Conservation (phyloP, 139 green algal genomes). For the Diplosphaera chodatii region DNA sequence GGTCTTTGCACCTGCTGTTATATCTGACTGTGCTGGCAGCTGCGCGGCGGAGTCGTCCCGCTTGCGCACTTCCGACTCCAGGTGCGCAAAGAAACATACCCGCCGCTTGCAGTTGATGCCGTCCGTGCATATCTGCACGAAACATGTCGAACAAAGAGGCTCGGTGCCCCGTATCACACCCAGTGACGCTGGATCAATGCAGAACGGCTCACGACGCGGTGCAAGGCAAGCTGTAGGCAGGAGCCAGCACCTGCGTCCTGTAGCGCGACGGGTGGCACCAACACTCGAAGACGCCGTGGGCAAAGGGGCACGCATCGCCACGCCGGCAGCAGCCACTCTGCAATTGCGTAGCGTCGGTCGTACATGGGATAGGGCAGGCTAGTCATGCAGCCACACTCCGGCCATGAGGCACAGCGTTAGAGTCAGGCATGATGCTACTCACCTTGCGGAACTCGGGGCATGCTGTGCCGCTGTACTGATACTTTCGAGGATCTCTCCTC, state of each 20-base stretch:
- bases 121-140: conserved; percentile 87
- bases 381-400: no score
- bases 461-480: conserved; percentile 65
- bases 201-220: no score
- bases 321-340: conserved; percentile 73
- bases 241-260: conserved; percentile 66
- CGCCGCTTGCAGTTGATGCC: conserved; percentile 73
- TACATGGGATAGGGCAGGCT: no score
- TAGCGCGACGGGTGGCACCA: conserved; percentile 94
- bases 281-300: conserved; percentile 96
- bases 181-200: not conserved
- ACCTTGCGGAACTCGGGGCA: conserved; percentile 88
- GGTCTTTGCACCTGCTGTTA: conserved; percentile 18
- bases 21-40: conserved; percentile 41
- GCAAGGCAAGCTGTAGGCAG: not conserved
- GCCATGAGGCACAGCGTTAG: not conserved
- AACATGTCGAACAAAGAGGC: no score
- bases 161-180: no score
- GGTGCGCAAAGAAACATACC: conserved; percentile 98
- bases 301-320: conserved; percentile 83
- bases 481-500: conserved; percentile 58
- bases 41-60: conserved; percentile 49
- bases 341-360: no score
- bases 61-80: conserved; percentile 68
- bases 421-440: not conserved